Percentiles rank a stretch among this genome's conserved stretches.
Evolutionary conservation across 2,329 filamentous ascomycete genomes (phyloP).

Genomic region (Aspergillus vadensis): DNA sequence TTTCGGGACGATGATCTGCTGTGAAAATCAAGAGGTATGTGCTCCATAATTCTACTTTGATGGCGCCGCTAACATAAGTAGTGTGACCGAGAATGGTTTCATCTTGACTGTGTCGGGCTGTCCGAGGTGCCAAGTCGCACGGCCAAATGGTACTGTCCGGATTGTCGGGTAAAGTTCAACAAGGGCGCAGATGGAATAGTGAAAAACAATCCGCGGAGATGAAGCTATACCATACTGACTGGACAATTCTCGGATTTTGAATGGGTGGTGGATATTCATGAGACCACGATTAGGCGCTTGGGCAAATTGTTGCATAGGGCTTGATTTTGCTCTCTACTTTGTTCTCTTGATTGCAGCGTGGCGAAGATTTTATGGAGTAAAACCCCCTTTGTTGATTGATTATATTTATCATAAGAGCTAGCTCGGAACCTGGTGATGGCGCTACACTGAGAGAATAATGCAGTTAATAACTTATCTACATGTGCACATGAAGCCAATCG

Average conservation of each 20-base stretch:
- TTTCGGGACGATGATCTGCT: conserved; percentile 67
- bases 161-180: conserved; percentile 56
- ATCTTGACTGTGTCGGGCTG: conserved; percentile 62
- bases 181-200: conserved; percentile 47
- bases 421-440: too few species aligned
- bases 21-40: conserved; percentile 61
- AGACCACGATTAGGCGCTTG: conserved; percentile 7
- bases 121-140: conserved; percentile 61
- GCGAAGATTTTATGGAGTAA: conserved; percentile 12
- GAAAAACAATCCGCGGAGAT: conserved; percentile 39
- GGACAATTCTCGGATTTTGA: neutral
- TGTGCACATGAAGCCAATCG: too few species aligned
- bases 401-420: too few species aligned
- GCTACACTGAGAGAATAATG: too few species aligned
- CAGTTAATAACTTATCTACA: too few species aligned
- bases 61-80: conserved; percentile 32
- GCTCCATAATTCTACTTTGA: conserved; percentile 11
- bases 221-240: neutral
- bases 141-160: conserved; percentile 67
- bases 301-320: neutral
- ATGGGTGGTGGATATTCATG: neutral
- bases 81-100: conserved; percentile 69
- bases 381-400: too few species aligned
- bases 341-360: conserved; percentile 14
- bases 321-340: conserved; percentile 8